A percentile compares a stretch with the other conserved stretches of the same genome.
These are phyloP conservation scores for Acanthamoeba pearcei DNA, from an alignment of 208 protist species.

Conservation along the genomic window DNA sequence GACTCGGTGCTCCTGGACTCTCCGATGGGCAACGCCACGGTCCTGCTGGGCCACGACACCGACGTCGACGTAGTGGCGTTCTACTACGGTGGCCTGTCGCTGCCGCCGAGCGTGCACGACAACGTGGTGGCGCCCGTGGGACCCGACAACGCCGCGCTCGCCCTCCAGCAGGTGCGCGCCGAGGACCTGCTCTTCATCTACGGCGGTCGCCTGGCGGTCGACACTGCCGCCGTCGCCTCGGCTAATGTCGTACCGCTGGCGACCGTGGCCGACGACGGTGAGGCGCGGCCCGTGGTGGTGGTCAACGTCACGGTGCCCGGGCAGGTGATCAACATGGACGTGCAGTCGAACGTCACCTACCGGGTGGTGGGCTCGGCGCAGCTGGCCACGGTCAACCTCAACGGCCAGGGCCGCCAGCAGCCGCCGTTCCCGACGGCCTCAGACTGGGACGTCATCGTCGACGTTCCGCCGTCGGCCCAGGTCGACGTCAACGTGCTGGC, in stretches of 20 bases:
- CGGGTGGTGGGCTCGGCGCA: constrained; percentile 37
- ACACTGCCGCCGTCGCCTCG: background rate
- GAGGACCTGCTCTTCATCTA: constrained; percentile 66
- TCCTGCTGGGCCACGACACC: constrained; percentile 41
- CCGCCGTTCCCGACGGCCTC: constrained; percentile 21
- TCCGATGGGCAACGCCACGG: background rate
- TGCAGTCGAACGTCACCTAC: constrained; percentile 9
- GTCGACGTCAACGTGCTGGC: background rate
- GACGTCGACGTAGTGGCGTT: constrained; percentile 5
- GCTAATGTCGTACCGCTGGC: background rate
- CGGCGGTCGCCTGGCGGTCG: background rate
- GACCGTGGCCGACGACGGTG: background rate
- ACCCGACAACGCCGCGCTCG: background rate
- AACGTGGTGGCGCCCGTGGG: constrained; percentile 19
- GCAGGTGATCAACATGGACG: constrained; percentile 31
- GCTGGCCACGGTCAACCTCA: constrained; percentile 21
- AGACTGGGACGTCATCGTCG: constrained; percentile 29
- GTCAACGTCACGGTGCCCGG: constrained; percentile 53
- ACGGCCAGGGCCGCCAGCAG: background rate
- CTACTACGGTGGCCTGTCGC: constrained; percentile 1
- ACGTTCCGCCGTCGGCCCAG: background rate
- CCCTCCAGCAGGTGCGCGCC: background rate
- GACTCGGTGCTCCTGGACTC: background rate
- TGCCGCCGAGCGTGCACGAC: constrained; percentile 26
- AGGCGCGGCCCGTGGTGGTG: background rate